phyloP scores from a whole-genome alignment of 2,329 filamentous ascomycete species.

The Ophiostoma australiae region DNA sequence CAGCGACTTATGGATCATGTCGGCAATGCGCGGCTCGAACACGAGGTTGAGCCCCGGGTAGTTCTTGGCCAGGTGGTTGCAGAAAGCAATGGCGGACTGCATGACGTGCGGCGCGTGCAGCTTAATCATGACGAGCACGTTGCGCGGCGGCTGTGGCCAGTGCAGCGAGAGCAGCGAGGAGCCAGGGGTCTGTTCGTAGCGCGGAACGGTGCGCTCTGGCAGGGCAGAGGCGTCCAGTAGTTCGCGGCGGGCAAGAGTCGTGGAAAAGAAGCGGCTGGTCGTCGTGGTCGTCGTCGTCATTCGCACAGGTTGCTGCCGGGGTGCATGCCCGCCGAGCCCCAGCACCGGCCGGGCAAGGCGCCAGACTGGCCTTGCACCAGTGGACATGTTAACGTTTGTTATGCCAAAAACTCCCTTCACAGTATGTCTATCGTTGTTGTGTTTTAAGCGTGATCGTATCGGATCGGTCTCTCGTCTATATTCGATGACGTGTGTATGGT shows the following conservation, averaged over 20 bases:
- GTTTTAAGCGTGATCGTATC: not conserved
- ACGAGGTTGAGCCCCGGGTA: slow-evolving; percentile 79
- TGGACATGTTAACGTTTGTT: not conserved
- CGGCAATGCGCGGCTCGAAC: slow-evolving; percentile 71
- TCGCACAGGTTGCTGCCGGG: not conserved
- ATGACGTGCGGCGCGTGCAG: slow-evolving; percentile 51
- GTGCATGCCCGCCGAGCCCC: too few relatives aligned
- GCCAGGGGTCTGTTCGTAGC: slow-evolving; percentile 55
- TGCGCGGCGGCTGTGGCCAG: slow-evolving; percentile 51
- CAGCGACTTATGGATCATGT: slow-evolving; percentile 64
- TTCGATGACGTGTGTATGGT: not conserved
- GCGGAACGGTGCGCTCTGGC: slow-evolving; percentile 54
- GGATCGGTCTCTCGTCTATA: not conserved
- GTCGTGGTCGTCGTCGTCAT: not conserved
- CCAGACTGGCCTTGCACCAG: not conserved
- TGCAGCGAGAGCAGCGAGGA: slow-evolving; percentile 53
- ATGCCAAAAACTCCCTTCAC: too few relatives aligned
- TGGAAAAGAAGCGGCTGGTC: slow-evolving; percentile 41
- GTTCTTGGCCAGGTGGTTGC: slow-evolving; percentile 68
- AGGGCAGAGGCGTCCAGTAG: slow-evolving; percentile 49
- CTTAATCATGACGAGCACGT: slow-evolving; percentile 56
- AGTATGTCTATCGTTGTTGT: not conserved
- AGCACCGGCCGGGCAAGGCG: not conserved
- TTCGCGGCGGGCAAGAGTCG: slow-evolving; percentile 41
- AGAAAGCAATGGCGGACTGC: slow-evolving; percentile 50